Conservation (phyloP, 164 flowering plant species). For the Vitis cinerea region DNA sequence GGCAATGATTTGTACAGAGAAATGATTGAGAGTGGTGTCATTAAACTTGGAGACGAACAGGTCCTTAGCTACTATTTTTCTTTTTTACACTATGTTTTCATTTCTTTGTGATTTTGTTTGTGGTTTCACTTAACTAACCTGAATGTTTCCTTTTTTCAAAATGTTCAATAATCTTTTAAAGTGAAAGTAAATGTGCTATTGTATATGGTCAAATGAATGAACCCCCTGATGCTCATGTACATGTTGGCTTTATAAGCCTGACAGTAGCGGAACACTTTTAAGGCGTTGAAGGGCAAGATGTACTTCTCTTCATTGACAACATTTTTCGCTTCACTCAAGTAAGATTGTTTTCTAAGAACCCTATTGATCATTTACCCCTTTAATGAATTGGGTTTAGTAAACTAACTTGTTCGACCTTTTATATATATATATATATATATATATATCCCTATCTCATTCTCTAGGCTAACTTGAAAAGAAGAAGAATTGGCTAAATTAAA, state of each 20-base stretch:
- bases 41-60: conserved; percentile 94
- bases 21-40: conserved; percentile 99
- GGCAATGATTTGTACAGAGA: conserved; percentile 96
- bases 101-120: not conserved
- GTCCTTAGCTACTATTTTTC: conserved; percentile 12
- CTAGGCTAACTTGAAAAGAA: no score
- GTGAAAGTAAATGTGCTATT: conserved; percentile 97
- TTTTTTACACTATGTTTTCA: not conserved
- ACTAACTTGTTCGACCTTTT: not conserved
- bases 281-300: conserved; percentile 98
- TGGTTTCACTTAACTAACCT: not conserved
- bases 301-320: conserved; percentile 96
- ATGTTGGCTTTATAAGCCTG: conserved; percentile 95
- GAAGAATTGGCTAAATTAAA: no score
- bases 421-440: no score
- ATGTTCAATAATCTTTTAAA: conserved; percentile 26
- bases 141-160: not conserved
- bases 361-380: no score
- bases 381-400: no score
- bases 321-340: conserved; percentile 98
- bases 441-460: no score
- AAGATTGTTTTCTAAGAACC: conserved; percentile 3
- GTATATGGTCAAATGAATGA: conserved; percentile 99
- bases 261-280: conserved; percentile 98
- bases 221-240: conserved; percentile 99